phyloP scores from a whole-genome alignment of 1,284 basidiomycete species.

The Earliella scabrosa region DNA sequence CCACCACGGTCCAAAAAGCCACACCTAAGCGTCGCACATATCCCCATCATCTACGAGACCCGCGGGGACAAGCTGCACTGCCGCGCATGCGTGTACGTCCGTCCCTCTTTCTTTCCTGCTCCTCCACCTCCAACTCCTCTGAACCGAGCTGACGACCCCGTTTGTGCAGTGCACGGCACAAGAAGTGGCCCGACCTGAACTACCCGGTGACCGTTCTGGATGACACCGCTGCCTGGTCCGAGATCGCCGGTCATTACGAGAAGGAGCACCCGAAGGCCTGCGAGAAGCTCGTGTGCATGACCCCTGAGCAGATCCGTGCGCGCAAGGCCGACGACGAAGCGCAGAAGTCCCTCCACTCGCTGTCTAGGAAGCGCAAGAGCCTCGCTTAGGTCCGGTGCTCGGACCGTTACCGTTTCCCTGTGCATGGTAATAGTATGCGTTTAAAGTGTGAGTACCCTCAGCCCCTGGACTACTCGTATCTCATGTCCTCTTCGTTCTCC shows the following conservation, averaged over 20 bases:
- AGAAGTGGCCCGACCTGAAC: neutral
- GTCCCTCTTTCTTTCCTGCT: conserved; percentile 2
- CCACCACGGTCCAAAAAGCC: neutral
- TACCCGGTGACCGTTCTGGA: conserved; percentile 1
- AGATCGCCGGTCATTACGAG: conserved; percentile 24
- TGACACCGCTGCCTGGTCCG: conserved; percentile 21
- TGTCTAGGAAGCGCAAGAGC: neutral
- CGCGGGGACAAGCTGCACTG: conserved; percentile 18
- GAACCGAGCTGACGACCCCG: neutral
- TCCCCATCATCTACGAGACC: conserved; percentile 26
- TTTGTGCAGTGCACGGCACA: neutral
- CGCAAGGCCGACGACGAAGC: conserved; percentile 4
- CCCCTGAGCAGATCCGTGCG: conserved; percentile 14
- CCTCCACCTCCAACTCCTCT: neutral
- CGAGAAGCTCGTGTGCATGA: conserved; percentile 21
- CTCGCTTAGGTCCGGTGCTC: neutral
- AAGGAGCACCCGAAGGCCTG: conserved; percentile 23
- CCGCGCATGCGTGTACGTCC: conserved; percentile 28
- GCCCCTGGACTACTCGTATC: no score
- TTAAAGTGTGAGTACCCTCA: no score
- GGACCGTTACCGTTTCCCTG: no score
- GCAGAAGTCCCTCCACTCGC: neutral
- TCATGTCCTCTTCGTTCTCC: no score
- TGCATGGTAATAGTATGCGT: no score
- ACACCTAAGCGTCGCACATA: conserved; percentile 26